Conservation (phyloP, 139 green algal species). For the Trebouxia sp. region DNA sequence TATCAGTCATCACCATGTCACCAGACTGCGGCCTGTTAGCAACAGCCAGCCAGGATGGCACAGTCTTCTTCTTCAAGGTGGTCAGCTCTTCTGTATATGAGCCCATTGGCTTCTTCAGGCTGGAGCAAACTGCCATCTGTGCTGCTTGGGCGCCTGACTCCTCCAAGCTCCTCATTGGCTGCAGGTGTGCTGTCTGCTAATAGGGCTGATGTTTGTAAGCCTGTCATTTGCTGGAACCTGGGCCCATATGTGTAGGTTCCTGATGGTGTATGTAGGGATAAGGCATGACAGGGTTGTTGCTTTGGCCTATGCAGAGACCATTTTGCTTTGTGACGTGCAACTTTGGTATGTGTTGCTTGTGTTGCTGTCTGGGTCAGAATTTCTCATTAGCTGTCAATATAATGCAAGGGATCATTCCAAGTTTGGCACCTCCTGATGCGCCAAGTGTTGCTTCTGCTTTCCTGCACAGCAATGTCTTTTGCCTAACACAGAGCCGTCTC, state of each 20-base stretch:
- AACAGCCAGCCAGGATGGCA: constrained; percentile 48
- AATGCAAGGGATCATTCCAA: no score
- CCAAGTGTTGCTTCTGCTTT: no score
- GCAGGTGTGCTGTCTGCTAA: constrained; percentile 40
- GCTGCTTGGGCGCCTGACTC: constrained; percentile 45
- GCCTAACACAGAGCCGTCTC: no score
- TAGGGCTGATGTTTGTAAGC: background rate
- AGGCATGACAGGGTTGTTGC: no score
- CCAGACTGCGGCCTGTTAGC: constrained; percentile 45
- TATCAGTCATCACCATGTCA: constrained; percentile 44
- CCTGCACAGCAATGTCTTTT: no score
- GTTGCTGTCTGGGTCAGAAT: background rate
- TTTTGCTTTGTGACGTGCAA: no score
- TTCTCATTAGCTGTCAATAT: no score
- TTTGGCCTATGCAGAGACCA: no score
- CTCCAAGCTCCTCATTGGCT: constrained; percentile 53
- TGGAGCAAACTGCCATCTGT: constrained; percentile 6
- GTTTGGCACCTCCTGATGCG: no score
- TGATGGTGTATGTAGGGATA: no score
- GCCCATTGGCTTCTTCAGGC: background rate
- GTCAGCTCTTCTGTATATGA: background rate
- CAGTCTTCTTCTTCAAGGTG: constrained; percentile 67
- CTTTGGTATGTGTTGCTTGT: background rate
- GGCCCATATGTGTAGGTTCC: no score
- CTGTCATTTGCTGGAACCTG: background rate